Base-by-base conservation (phyloP, 1,284 basidiomycete genomes). In the Lentinus polychrous region DNA sequence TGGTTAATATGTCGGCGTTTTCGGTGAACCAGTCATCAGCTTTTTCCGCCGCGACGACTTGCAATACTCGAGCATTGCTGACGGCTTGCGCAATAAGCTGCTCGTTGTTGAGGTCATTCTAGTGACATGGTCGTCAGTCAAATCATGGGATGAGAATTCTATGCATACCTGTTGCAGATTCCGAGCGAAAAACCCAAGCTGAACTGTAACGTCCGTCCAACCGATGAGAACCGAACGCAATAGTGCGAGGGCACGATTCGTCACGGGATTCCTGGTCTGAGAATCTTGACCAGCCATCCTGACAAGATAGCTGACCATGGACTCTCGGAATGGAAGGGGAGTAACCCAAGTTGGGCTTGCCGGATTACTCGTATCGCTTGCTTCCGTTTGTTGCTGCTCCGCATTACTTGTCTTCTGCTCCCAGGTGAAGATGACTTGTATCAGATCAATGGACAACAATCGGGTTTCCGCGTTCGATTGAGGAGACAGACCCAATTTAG, bases 191-290 rank as follows among this genome's bases (percentile, higher is more conserved):
- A 86, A 96, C 46, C 85, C 82, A 39, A 98, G 71, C 57, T 97
- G 96, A 53, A 98, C 86, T 8, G 88, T 89, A 12, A 98, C 92
- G 60, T 95, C 93, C n/a, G 78, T 83, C 88, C 96, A 93, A 14
- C 92, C 92, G 1, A 86, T 81, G 22, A 94, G 78, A 57, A 97
- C 83, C 56, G 81, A 75, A 60, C 88, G 84, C 51, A 99, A 75
- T n/a, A 96, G 71, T 4, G 76, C 70, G 45, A 97, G 73, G 0
- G 92, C 91, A 52, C 91, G 82, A 37, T 86, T 78, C 37, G 91
- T 77, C 15, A 94, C 73, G 17, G 78, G 75, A 18, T 71, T 74
- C 49, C 80, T 79, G 12, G 78, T 72, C 22, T 81, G 72, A 4
- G 78, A 73, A 48, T 98, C 94, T 40, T 80, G 74, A 4, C 81